Percentiles rank a stretch among this genome's conserved stretches.
These are phyloP conservation scores for Cichorium intybus DNA, from an alignment of 140 eudicot genomes.

Conservation along the genomic window DNA sequence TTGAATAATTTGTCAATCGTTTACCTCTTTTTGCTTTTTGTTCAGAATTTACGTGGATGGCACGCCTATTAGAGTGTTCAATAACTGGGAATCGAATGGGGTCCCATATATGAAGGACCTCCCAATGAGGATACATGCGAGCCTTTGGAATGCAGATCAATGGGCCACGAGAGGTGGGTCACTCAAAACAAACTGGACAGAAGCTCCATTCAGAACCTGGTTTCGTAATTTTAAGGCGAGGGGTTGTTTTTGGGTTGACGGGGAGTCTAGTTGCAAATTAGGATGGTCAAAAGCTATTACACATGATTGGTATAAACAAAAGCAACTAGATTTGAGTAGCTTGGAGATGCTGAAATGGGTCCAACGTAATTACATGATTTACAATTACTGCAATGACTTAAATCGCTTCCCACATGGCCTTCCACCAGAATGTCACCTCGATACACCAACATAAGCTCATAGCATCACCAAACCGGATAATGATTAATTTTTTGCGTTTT, in stretches of 20 bases:
- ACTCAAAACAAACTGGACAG: conserved; percentile 23
- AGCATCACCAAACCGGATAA: conserved; percentile 3
- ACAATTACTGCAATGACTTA: conserved; percentile 39
- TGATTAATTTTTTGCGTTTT: background rate
- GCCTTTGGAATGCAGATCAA: conserved; percentile 34
- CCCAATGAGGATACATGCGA: conserved; percentile 25
- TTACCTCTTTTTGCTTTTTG: background rate
- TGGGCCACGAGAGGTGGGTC: conserved; percentile 43
- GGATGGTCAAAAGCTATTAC: conserved; percentile 10
- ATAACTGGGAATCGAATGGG: conserved; percentile 30
- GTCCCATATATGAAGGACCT: conserved; percentile 23
- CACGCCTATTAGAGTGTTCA: conserved; percentile 32
- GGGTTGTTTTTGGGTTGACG: conserved; percentile 24
- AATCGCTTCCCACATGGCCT: conserved; percentile 29
- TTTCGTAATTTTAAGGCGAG: conserved; percentile 23
- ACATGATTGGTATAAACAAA: conserved; percentile 31
- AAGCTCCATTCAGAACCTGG: conserved; percentile 30
- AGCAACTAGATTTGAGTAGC: conserved; percentile 21
- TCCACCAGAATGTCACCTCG: conserved; percentile 34
- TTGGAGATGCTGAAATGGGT: conserved; percentile 32
- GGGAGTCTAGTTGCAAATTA: conserved; percentile 2
- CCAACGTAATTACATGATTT: conserved; percentile 25
- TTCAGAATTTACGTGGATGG: conserved; percentile 32
- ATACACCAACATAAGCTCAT: conserved; percentile 1
- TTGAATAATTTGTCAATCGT: background rate